Conservation (phyloP, 257 asterid species). For the Solanum megistacrolobum region DNA sequence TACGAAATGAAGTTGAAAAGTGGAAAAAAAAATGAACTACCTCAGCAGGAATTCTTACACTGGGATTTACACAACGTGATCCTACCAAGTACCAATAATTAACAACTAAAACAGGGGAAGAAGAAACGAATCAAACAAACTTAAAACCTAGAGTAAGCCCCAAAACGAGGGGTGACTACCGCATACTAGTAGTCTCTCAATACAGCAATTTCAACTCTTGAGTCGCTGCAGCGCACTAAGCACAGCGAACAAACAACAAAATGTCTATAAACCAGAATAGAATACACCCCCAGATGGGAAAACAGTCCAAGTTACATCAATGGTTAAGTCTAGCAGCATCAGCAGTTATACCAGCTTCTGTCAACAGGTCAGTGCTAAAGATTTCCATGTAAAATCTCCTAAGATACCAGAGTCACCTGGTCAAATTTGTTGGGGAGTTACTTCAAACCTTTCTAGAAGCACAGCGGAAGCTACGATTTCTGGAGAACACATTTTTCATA, state of each 20-base stretch:
- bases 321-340: background rate
- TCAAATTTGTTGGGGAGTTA: background rate
- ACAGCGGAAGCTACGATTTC: constrained; percentile 16
- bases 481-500: constrained; percentile 57
- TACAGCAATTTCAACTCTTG: background rate
- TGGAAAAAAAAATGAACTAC: background rate
- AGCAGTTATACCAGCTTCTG: background rate
- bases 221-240: background rate
- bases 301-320: background rate
- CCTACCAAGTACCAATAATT: background rate
- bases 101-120: background rate
- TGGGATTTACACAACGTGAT: background rate
- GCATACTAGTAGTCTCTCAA: background rate
- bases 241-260: background rate
- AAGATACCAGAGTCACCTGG: background rate
- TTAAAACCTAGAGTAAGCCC: background rate
- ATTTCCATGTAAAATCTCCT: background rate
- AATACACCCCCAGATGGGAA: background rate
- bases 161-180: background rate
- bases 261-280: background rate
- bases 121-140: background rate
- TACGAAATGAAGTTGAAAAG: background rate
- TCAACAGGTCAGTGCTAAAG: background rate
- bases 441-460: background rate
- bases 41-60: background rate